A percentile compares a stretch with the other conserved stretches of the same genome.
Conservation (phyloP, 306 rosid species). For the Lupinus albus region DNA sequence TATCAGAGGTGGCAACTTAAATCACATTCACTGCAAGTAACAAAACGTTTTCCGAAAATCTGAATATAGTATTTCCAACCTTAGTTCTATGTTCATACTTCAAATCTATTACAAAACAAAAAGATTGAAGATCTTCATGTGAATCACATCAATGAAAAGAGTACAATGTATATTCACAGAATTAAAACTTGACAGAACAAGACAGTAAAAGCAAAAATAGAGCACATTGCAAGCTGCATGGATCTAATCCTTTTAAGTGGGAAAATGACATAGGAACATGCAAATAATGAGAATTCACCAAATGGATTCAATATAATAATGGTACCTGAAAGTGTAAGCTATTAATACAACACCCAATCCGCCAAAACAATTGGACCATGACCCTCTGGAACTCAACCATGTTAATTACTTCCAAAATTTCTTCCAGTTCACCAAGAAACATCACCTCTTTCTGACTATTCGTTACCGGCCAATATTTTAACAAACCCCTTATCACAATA, state of each 20-base stretch:
- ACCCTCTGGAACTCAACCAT: slow-evolving; percentile 85
- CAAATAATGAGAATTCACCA: slow-evolving; percentile 31
- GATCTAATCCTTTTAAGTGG: not conserved
- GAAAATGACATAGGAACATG: slow-evolving; percentile 19
- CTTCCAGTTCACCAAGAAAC: slow-evolving; percentile 89
- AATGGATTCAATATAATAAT: slow-evolving; percentile 9
- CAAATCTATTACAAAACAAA: not conserved
- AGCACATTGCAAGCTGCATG: slow-evolving; percentile 7
- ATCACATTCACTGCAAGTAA: slow-evolving; percentile 9
- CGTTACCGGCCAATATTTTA: slow-evolving; percentile 55
- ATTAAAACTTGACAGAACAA: slow-evolving; percentile 12
- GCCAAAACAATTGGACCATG: slow-evolving; percentile 80
- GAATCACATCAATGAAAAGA: too few species aligned
- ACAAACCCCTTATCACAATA: slow-evolving; percentile 52
- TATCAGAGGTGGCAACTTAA: slow-evolving; percentile 4
- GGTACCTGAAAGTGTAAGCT: slow-evolving; percentile 87
- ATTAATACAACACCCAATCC: slow-evolving; percentile 76
- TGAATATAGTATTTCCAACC: not conserved
- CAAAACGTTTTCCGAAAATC: not conserved
- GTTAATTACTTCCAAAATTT: slow-evolving; percentile 77
- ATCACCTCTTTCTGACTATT: slow-evolving; percentile 80
- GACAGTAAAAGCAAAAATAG: not conserved
- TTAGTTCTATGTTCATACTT: not conserved
- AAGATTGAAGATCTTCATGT: not conserved
- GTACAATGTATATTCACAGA: not conserved